Base-by-base conservation (phyloP, 768 basidiomycete species). In the Strobilomyces confusus region DNA sequence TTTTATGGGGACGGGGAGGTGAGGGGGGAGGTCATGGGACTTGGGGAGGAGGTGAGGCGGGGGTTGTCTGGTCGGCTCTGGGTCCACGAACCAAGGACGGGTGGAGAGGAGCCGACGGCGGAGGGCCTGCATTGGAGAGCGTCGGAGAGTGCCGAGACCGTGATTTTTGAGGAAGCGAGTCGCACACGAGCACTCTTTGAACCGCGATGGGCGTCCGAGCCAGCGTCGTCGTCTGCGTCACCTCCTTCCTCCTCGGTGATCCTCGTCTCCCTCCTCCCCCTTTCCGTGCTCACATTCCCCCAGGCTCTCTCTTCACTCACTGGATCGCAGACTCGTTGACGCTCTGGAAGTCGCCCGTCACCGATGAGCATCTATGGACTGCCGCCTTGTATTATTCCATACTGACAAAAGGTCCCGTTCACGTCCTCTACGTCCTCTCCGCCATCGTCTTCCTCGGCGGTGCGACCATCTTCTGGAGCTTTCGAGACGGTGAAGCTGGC, bases 281-380 rank as follows among this genome's bases (percentile, higher is more conserved):
- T 32, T 1, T 43, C 15, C 23, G 45, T 25, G 13, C 20, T 6
- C 11, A 34, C 15, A 15, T 17, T 8, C 11, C 45, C 45, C 13
- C 67, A 92, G 90, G 91, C 47, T 74, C 86, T 43, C 76, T 93
- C 5, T 91, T 91, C 67, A 92, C 89, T 33, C 87, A 93, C 66
- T 93, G 91, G 91, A 92, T 90, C 57, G 91, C 91, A n/a, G 91
- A 93, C 75, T 92, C 89, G 1, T 74, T 91, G 48, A 93, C 91
- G 32, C 77, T 93, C 37, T 93, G 91, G 91, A 91, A 89, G 73
- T 82, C 87, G 13, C 89, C 91, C 40, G 78, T 86, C 61, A 92
- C 87, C n/a, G 89, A 93, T 61, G 83, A 84, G 57, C 82, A 87
- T 59, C 77, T 93, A 13, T 90, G 88, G 86, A 86, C 83, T 9